A percentile compares a stretch with the other conserved stretches of the same genome.
phyloP scores from a whole-genome alignment of 1,284 basidiomycete genomes.

The Puccinia novopanici region DNA sequence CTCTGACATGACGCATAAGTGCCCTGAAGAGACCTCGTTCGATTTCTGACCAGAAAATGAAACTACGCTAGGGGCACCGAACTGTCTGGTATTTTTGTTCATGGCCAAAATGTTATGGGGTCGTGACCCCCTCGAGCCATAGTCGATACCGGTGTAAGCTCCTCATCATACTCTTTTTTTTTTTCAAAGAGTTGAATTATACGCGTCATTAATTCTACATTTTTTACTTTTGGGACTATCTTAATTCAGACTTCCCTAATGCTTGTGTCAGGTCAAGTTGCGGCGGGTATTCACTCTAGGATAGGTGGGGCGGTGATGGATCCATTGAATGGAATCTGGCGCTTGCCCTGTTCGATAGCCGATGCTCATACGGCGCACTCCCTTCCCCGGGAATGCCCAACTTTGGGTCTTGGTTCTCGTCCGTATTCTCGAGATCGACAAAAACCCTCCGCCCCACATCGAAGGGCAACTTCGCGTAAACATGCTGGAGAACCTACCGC shows the following conservation, averaged over 20 bases:
- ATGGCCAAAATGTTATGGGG: slow-evolving; percentile 34
- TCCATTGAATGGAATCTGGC: slow-evolving; percentile 35
- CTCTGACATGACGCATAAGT: background rate
- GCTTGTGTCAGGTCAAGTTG: slow-evolving; percentile 13
- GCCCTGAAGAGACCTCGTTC: background rate
- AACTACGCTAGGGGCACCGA: slow-evolving; percentile 21
- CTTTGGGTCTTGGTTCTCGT: background rate
- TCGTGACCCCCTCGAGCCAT: slow-evolving; percentile 47
- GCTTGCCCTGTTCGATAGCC: slow-evolving; percentile 21
- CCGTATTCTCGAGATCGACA: too few relatives aligned
- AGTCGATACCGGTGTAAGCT: slow-evolving; percentile 46
- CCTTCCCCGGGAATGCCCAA: background rate
- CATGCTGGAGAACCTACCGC: background rate
- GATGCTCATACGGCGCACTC: background rate
- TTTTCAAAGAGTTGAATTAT: background rate
- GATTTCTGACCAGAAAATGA: background rate
- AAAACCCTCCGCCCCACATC: background rate
- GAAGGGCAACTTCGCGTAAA: background rate
- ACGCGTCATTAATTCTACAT: background rate
- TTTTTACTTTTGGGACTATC: background rate
- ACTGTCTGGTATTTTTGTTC: slow-evolving; percentile 27
- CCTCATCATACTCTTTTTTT: background rate
- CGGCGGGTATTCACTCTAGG: slow-evolving; percentile 27
- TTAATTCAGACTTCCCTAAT: slow-evolving; percentile 27
- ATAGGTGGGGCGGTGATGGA: slow-evolving; percentile 34